Evolutionary conservation across 164 flowering plant genomes (phyloP), one percentile per base, ranked within the genome.

Genomic region (Vitis rupestris): DNA sequence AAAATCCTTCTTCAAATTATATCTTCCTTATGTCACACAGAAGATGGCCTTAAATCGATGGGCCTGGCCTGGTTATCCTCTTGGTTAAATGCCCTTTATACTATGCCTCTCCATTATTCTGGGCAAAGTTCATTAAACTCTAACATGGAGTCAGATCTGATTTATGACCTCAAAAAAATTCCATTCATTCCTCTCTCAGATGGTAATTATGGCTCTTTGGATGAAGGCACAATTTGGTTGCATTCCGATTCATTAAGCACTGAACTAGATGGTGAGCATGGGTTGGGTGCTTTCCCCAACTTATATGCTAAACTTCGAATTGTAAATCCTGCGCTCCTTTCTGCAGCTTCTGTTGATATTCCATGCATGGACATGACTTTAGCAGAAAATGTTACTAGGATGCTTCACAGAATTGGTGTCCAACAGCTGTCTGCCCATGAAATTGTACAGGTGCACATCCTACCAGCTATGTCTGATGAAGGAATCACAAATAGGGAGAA

Each of bases 111-210:
- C 17, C 79, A 77, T 51, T 79, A 84, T 66, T 65, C 82, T 58
- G 79, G 69, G 11, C 62, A 63, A 51, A 67, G 57, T 56, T 64
- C 79, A n/a, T 17, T 70, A 14, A 70, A 72, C 61, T 13, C 71
- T 59, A 75, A 30, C 16, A 54, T 63, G 47, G 88, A 83, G 64
- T 31, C 66, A 23, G 91, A 86, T 75, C 67, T 82, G 17, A 69
- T 82, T 14, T 63, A 66, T 54, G 73, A 57, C 16, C 91, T 93
- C 37, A 74, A 70, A 65, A 84, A 79, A 55, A 68, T 88, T 65
- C 88, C 93, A 56, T 90, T 90, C 75, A 85, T 95, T 77, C 99
- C 97, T 49, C 97, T 95, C 66, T 90, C 93, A 30, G 84, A 95
- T 91, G 97, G 98, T 69, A 84, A 87, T 10, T 90, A 73, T 80